Evolutionary conservation across 306 rosid genomes (phyloP).

Genomic region (Cucumis melo): DNA sequence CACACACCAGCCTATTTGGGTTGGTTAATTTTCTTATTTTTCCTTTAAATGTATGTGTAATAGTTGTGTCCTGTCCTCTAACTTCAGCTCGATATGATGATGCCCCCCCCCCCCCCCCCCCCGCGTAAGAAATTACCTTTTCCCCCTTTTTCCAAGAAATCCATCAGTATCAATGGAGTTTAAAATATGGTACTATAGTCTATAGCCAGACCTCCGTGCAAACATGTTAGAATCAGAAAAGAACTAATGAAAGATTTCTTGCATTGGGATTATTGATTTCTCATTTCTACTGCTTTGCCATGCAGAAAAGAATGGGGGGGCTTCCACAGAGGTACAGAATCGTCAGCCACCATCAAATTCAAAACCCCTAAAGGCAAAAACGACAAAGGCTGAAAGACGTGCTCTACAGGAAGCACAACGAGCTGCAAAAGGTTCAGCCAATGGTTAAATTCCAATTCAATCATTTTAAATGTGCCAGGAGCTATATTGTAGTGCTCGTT

Average conservation of each 20-base stretch:
- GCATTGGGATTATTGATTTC: neutral
- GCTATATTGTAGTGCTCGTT: neutral
- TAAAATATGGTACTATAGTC: too few species aligned
- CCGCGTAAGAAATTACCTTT: too few species aligned
- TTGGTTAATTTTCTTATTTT: neutral
- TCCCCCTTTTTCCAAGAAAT: too few species aligned
- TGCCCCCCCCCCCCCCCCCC: neutral
- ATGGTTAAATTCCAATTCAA: constrained; percentile 29
- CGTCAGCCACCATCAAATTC: constrained; percentile 21
- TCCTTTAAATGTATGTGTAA: neutral
- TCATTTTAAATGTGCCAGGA: neutral
- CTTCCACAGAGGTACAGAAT: constrained; percentile 15
- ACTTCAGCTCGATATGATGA: neutral
- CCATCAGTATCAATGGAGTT: too few species aligned
- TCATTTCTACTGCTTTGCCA: neutral
- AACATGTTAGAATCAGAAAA: too few species aligned
- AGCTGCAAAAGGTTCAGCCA: constrained; percentile 60
- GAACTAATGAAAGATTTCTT: neutral
- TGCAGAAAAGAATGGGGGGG: constrained; percentile 45
- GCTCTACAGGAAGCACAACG: constrained; percentile 86
- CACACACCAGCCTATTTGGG: neutral
- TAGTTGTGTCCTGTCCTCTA: neutral
- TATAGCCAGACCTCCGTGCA: too few species aligned
- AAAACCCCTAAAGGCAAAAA: constrained; percentile 39
- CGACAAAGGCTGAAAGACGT: constrained; percentile 74